Evolutionary conservation across 2,329 filamentous ascomycete genomes (phyloP), one percentile per base, ranked within the genome.

Genomic region (Fonsecaea monophora): DNA sequence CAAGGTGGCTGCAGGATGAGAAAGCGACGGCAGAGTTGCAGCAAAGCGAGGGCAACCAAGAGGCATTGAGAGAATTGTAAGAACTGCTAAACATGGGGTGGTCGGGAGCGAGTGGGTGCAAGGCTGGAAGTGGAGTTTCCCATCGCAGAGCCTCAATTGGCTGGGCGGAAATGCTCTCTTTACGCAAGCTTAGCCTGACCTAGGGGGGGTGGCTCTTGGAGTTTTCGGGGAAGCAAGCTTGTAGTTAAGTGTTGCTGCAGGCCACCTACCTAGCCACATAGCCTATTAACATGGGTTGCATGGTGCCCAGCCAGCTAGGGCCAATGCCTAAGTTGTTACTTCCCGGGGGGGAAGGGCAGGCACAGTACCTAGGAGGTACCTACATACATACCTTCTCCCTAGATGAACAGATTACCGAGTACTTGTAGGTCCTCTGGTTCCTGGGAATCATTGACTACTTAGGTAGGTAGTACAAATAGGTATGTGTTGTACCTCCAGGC

Each of bases 1-100:
- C 68, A 61, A n/a, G 7, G 56, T 59, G 40, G 67, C 50, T 66
- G 67, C 67, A 57, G 18, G 53, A 62, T 53, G 45, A 45, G 37
- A 54, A 54, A 54, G 53, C 61, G 32, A 59, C 58, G 40, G 55
- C 18, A 58, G 55, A 56, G 34, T 25, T 18, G 54, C 13, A 58
- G 42, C 42, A 40, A 18, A 54, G 21, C 18, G 45, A 61, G 45
- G 59, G 59, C 59, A 40, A 53, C 59, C 59, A 62, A 55, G 25
- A 34, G 50, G 59, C 53, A 55, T 37, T 53, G 59, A 45, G 18
- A 38, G 48, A 61, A 61, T 32, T 54, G 21, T 25, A 55, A n/a
- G 60, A 56, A 55, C n/a, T 45, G 60, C 25, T 25, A 21, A 48
- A 56, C 21, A 56, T 56, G 50, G 38, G 21, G 25, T 25, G 45